A percentile compares a stretch with the other conserved stretches of the same genome.
phyloP scores from a whole-genome alignment of 2,329 filamentous ascomycete genomes.

The Pseudogymnoascus sp. region DNA sequence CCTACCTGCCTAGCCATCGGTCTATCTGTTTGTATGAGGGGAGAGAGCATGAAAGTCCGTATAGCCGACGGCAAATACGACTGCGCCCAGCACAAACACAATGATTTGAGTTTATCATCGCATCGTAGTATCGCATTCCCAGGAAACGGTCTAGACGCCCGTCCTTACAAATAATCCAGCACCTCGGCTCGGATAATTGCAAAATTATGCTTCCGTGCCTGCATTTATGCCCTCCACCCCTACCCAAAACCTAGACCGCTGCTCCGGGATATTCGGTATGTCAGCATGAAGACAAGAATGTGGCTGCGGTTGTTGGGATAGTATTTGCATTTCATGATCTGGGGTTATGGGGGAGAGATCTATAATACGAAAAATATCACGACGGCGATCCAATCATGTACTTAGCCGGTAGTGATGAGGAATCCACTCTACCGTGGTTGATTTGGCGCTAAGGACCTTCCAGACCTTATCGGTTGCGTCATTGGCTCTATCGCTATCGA shows the following conservation, averaged over 20 bases:
- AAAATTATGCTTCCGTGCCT: background rate
- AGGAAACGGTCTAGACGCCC: background rate
- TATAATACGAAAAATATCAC: background rate
- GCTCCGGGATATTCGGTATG: slow-evolving; percentile 2
- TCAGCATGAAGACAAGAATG: background rate
- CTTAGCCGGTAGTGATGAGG: background rate
- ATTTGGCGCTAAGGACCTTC: background rate
- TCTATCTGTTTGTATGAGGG: background rate
- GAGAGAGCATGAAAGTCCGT: background rate
- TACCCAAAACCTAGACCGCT: background rate
- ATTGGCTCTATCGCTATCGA: background rate
- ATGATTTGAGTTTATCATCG: slow-evolving; percentile 5
- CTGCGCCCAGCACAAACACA: background rate
- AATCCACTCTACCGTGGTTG: background rate
- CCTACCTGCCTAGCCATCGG: background rate
- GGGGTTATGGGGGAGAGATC: background rate
- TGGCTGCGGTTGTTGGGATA: background rate
- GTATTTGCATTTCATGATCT: slow-evolving; percentile 2
- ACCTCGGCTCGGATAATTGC: background rate
- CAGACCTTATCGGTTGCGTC: slow-evolving; percentile 8
- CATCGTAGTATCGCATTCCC: background rate
- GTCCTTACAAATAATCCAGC: background rate
- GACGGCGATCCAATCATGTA: background rate
- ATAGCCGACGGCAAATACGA: background rate
- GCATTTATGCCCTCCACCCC: background rate